These are phyloP conservation scores for Pythium insidiosum DNA, from an alignment of 352 stramenopile species.

Conservation along the genomic window DNA sequence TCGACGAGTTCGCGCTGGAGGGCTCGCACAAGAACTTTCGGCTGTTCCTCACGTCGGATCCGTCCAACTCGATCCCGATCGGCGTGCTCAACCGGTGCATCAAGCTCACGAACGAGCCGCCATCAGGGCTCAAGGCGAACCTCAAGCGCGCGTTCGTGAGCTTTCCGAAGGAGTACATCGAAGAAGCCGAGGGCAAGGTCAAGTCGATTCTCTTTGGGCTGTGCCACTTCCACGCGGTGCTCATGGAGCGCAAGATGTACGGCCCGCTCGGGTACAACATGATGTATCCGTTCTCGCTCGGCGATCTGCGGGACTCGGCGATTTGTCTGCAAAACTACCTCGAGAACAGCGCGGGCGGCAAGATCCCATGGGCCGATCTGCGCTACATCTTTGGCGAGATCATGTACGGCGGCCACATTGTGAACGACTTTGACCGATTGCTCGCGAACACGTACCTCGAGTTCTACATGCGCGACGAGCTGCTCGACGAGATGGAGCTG, in stretches of 20 bases:
- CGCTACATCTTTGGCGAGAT: constrained; percentile 96
- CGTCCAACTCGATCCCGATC: constrained; percentile 91
- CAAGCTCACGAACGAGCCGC: constrained; percentile 96
- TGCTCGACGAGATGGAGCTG: constrained; percentile 98
- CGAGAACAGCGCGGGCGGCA: constrained; percentile 90
- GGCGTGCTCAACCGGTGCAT: constrained; percentile 94
- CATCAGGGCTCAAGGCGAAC: constrained; percentile 93
- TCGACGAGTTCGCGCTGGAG: constrained; percentile 93
- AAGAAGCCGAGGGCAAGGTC: constrained; percentile 93
- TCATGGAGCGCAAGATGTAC: constrained; percentile 98
- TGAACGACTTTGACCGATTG: constrained; percentile 94
- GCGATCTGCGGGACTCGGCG: constrained; percentile 92
- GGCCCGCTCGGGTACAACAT: constrained; percentile 98
- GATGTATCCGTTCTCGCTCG: constrained; percentile 97
- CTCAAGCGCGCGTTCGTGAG: constrained; percentile 95
- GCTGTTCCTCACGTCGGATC: constrained; percentile 93
- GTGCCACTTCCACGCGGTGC: constrained; percentile 95
- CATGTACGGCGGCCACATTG: constrained; percentile 96
- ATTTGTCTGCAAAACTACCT: constrained; percentile 96
- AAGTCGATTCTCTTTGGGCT: constrained; percentile 97
- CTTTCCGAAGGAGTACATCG: constrained; percentile 94
- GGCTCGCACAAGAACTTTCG: constrained; percentile 93
- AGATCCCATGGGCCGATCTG: constrained; percentile 96
- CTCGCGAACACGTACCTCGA: constrained; percentile 96
- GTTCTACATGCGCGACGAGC: constrained; percentile 97